phyloP scores from a whole-genome alignment of 2,329 filamentous ascomycete genomes.

The Fusarium pininemorale region DNA sequence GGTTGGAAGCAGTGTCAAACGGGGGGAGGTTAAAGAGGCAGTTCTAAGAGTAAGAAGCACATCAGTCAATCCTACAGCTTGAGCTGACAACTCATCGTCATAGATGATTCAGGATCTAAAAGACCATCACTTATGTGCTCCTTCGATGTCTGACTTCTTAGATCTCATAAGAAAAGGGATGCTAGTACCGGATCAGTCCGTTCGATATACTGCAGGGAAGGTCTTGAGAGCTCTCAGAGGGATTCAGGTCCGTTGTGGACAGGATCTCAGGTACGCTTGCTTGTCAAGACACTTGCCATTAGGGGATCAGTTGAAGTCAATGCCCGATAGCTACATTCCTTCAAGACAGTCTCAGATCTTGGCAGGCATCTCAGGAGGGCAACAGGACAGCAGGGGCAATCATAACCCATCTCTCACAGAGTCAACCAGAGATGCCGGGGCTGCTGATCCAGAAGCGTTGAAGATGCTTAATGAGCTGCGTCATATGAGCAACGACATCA shows the following conservation, averaged over 20 bases:
- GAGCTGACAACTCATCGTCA: neutral
- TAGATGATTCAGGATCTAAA: neutral
- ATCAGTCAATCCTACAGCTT: neutral
- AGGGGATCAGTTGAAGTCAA: neutral
- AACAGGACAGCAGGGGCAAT: neutral
- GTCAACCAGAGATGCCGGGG: fast-evolving
- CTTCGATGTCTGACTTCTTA: neutral
- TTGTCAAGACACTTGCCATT: neutral
- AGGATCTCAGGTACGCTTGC: neutral
- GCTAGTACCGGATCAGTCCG: neutral
- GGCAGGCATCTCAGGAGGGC: neutral
- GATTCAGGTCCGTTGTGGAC: neutral
- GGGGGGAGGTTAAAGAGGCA: neutral
- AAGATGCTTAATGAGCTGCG: neutral
- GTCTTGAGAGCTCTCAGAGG: neutral
- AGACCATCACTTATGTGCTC: neutral
- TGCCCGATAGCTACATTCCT: neutral
- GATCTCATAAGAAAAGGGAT: neutral
- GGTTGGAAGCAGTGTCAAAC: neutral
- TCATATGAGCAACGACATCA: neutral
- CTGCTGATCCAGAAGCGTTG: neutral
- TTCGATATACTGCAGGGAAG: neutral
- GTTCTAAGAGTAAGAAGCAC: neutral
- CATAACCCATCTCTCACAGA: neutral
- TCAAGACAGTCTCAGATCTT: neutral